phyloP scores from a whole-genome alignment of 2,329 filamentous ascomycete species.

The Polychaeton citri region DNA sequence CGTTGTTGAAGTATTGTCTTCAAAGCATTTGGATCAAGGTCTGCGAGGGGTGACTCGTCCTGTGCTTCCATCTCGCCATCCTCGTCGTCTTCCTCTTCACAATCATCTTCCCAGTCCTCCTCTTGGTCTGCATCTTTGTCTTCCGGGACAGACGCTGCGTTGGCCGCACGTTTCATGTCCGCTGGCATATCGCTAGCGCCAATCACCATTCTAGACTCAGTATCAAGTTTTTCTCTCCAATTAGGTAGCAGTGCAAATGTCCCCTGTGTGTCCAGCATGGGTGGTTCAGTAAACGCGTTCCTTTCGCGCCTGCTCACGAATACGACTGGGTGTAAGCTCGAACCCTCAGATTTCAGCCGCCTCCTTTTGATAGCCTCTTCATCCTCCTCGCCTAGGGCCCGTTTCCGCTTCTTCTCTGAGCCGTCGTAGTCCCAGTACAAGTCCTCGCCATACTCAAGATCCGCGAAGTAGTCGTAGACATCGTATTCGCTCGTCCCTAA shows the following conservation, averaged over 20 bases:
- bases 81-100: slow-evolving; percentile 10
- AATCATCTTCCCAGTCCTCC: slow-evolving; percentile 8
- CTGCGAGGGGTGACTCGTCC: slow-evolving; percentile 5
- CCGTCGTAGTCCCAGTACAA: slow-evolving; percentile 27
- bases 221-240: slow-evolving; percentile 28
- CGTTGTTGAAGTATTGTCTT: slow-evolving; percentile 18
- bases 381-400: too few relatives aligned
- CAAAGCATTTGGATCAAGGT: slow-evolving; percentile 26
- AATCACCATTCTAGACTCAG: slow-evolving; percentile 9
- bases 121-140: slow-evolving; percentile 8
- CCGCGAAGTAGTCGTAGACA: slow-evolving; percentile 34
- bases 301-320: slow-evolving; percentile 10
- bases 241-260: slow-evolving; percentile 30
- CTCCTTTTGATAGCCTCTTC: slow-evolving; percentile 6
- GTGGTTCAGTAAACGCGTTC: slow-evolving; percentile 5
- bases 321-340: too few relatives aligned
- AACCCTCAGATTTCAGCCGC: slow-evolving; percentile 6
- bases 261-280: slow-evolving; percentile 13
- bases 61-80: slow-evolving; percentile 8
- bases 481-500: slow-evolving; percentile 29
- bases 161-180: slow-evolving; percentile 17
- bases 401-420: background rate
- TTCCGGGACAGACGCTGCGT: slow-evolving; percentile 3
- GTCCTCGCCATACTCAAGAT: slow-evolving; percentile 35
- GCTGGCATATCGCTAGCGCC: slow-evolving; percentile 13